Conservation (phyloP, 2,329 filamentous ascomycete species). For the Aspergillus fischeri region DNA sequence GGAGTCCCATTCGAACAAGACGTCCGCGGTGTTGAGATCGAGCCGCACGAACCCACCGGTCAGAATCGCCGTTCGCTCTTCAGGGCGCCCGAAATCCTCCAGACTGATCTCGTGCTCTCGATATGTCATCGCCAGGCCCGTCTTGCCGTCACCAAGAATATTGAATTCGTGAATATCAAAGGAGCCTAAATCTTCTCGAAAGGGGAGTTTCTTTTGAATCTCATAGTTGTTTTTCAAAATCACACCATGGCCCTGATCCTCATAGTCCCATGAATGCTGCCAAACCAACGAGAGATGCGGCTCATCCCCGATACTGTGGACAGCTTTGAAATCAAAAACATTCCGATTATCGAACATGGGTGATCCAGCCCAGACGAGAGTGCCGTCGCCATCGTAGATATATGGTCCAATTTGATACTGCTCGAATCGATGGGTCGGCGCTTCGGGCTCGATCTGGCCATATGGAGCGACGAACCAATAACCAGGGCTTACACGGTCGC, state of each 20-base stretch:
- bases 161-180: conserved; percentile 41
- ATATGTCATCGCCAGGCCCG: conserved; percentile 24
- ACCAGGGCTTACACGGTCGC: conserved; percentile 34
- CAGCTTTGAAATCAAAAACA: conserved; percentile 44
- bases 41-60: conserved; percentile 33
- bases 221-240: conserved; percentile 46
- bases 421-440: conserved; percentile 23
- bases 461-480: conserved; percentile 50
- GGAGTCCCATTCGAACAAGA: conserved; percentile 34
- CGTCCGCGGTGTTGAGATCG: conserved; percentile 27
- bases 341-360: conserved; percentile 44
- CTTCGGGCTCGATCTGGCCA: conserved; percentile 24
- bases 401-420: conserved; percentile 46
- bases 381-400: conserved; percentile 48
- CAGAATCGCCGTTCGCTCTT: conserved; percentile 22
- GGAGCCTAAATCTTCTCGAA: conserved; percentile 18
- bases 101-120: conserved; percentile 20
- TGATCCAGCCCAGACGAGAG: conserved; percentile 46
- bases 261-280: conserved; percentile 27
- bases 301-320: conserved; percentile 38
- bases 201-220: conserved; percentile 38
- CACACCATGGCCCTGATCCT: conserved; percentile 42
- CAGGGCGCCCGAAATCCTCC: conserved; percentile 20
- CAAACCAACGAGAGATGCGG: conserved; percentile 46
- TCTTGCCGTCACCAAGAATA: conserved; percentile 27